phyloP scores from a whole-genome alignment of 176 grass and related monocot species.

The Cenchrus purpureus region DNA sequence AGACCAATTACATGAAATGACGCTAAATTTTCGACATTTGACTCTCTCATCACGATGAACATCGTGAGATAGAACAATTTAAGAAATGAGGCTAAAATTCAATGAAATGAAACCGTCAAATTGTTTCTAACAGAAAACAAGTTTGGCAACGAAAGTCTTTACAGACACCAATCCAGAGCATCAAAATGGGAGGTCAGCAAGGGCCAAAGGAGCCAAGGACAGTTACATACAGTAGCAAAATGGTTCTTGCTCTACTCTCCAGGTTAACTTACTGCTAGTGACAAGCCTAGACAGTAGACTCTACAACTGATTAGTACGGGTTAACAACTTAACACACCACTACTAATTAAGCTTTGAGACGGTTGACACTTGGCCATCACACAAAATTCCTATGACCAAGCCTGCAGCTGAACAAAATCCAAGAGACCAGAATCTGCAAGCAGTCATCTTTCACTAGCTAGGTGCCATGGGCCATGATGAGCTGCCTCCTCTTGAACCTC shows the following conservation, averaged over 20 bases:
- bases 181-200: background rate
- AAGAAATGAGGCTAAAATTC: too few species aligned
- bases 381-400: background rate
- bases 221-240: background rate
- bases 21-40: too few species aligned
- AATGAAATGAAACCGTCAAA: background rate
- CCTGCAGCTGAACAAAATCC: background rate
- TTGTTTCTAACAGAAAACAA: background rate
- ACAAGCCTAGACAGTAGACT: background rate
- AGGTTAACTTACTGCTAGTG: background rate
- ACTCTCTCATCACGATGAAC: too few species aligned
- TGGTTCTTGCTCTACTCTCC: background rate
- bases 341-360: background rate
- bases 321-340: background rate
- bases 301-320: background rate
- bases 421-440: background rate
- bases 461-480: conserved; percentile 2
- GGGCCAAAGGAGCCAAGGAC: background rate
- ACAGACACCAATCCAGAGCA: background rate
- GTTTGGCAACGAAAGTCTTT: background rate
- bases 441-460: background rate
- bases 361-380: background rate
- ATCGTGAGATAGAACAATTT: too few species aligned
- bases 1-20: too few species aligned
- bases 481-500: conserved; percentile 27